Base-by-base conservation (phyloP, 1,139 yeast species). In the Candida tetrigidarum region DNA sequence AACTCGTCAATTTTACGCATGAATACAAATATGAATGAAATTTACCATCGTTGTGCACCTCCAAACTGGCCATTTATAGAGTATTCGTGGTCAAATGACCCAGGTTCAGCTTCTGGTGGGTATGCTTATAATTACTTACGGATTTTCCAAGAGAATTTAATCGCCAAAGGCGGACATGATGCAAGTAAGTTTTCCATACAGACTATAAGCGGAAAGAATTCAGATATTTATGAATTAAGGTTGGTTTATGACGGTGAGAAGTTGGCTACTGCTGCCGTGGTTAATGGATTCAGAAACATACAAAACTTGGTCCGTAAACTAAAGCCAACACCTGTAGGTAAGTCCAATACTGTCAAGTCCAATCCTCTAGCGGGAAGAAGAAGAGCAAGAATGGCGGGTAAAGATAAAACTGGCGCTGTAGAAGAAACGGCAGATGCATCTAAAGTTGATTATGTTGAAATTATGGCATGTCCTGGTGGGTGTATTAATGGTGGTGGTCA, bases 391-490 rank as follows among this genome's bases (percentile, higher is more conserved):
- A 49, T 62, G 4, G 39, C 35, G 5, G 8, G 12, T 11, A 29
- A 10, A 16, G 29, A 12, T 37, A 38, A 37, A 14, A 20, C 39
- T 5, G 59, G 70, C 35, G 47, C 60, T 26, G 50, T 62, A 3
- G 59, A 56, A 23, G 74, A 66, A 33, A 39, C 50, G 0, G 82
- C 83, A 0, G 93, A 87, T 52, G 85, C 93, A 1, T 66, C 80
- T 15, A 75, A 71, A 38, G 85, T 89, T 56, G 96, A 90, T 52
- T 89, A 87, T 57, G 90, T 93, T 4, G 99, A 93, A 58, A 87
- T 93, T 29, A 92, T 91, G 97, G 99, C 99, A 1, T 93, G 99
- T 63, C 99, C 99, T 3, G 90, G 89, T 30, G 99, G 99, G 1
- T 93, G 99, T 59, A 87, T 92, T 47, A 93, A 93, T 59, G 99